A percentile compares a stretch with the other conserved stretches of the same genome.
phyloP scores from a whole-genome alignment of 768 basidiomycete species.

The Chlorophyllum brunneum region DNA sequence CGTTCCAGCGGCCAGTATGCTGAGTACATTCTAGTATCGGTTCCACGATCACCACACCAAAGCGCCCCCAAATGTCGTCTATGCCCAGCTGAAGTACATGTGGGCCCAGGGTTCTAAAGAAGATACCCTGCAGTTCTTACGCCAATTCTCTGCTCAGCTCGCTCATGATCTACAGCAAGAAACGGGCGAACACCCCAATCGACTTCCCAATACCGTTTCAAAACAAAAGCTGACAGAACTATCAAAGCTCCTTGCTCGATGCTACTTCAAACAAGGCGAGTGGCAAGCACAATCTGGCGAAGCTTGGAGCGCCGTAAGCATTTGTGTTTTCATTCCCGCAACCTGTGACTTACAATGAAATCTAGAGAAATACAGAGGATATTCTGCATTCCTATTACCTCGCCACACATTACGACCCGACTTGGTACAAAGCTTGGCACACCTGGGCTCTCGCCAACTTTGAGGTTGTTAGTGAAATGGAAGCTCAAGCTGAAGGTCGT shows the following conservation, averaged over 20 bases:
- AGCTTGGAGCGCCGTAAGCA: constrained; percentile 75
- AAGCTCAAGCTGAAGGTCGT: constrained; percentile 56
- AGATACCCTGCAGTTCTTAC: constrained; percentile 79
- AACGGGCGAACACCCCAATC: constrained; percentile 43
- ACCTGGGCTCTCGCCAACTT: constrained; percentile 98
- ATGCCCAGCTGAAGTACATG: constrained; percentile 92
- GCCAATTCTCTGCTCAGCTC: constrained; percentile 76
- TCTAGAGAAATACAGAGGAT: constrained; percentile 71
- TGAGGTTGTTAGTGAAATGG: constrained; percentile 83
- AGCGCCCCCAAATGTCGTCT: constrained; percentile 94
- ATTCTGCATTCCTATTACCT: constrained; percentile 82
- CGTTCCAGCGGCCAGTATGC: not conserved
- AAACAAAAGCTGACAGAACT: constrained; percentile 63
- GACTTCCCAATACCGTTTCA: constrained; percentile 36
- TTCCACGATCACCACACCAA: constrained; percentile 56
- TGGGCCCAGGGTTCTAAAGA: constrained; percentile 85
- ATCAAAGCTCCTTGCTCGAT: constrained; percentile 87
- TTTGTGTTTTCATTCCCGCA: not conserved
- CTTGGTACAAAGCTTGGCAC: constrained; percentile 99
- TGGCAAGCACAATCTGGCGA: constrained; percentile 86
- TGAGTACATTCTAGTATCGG: constrained; percentile 35
- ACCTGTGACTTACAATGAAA: not conserved
- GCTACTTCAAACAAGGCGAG: constrained; percentile 93
- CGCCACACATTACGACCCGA: constrained; percentile 87
- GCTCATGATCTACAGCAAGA: constrained; percentile 70